A percentile compares a stretch with the other conserved stretches of the same genome.
Evolutionary conservation across 2,329 filamentous ascomycete genomes (phyloP).

Genomic region (Aspergillus sp.): DNA sequence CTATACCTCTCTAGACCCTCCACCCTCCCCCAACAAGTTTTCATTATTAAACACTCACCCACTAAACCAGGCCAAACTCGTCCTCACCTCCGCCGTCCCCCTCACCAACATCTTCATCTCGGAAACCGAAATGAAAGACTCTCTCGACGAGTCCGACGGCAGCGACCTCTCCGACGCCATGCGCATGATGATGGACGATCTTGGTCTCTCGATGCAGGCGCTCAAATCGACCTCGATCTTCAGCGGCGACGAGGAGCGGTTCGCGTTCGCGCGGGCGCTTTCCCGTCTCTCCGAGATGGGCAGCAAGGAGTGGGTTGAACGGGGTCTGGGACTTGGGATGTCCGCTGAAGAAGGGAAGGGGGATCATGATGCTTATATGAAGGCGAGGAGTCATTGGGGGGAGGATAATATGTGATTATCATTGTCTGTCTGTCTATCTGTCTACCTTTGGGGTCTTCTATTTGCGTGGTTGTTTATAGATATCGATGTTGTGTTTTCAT

Average conservation of each 20-base stretch:
- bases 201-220: conserved; percentile 79
- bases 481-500: not conserved
- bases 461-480: not conserved
- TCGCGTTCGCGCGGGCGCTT: conserved; percentile 89
- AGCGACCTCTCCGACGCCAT: conserved; percentile 66
- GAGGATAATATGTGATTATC: conserved; percentile 47
- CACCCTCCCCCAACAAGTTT: too few species aligned
- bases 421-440: too few species aligned
- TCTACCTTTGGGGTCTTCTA: too few species aligned
- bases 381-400: conserved; percentile 49
- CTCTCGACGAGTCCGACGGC: conserved; percentile 49
- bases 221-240: conserved; percentile 86
- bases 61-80: conserved; percentile 74
- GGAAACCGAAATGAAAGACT: conserved; percentile 64
- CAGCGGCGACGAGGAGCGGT: conserved; percentile 91
- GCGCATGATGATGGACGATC: conserved; percentile 80
- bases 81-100: conserved; percentile 85
- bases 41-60: not conserved
- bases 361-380: conserved; percentile 50
- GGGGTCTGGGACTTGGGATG: conserved; percentile 58
- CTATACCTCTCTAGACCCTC: not conserved
- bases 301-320: conserved; percentile 89
- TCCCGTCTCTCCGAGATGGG: conserved; percentile 89
- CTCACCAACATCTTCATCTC: conserved; percentile 84
- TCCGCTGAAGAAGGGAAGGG: conserved; percentile 43